Conservation (phyloP, 2,329 filamentous ascomycete species). For the Sclerotinia borealis region DNA sequence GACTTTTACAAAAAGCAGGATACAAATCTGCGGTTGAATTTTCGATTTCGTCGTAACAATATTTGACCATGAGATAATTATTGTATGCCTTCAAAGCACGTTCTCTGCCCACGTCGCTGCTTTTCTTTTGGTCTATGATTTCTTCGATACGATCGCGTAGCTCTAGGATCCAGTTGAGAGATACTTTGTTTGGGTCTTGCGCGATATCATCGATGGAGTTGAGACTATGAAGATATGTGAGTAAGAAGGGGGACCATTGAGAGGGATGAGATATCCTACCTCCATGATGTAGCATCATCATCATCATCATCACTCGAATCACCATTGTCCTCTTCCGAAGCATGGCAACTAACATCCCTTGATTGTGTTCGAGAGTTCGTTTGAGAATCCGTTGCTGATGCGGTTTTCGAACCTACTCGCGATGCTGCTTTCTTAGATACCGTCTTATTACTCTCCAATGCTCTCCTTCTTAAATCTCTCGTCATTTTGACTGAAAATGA, state of each 20-base stretch:
- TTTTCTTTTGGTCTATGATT: conserved; percentile 62
- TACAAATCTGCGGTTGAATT: conserved; percentile 49
- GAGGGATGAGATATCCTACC: conserved; percentile 31
- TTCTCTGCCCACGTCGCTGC: conserved; percentile 57
- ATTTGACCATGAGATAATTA: conserved; percentile 55
- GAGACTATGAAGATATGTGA: conserved; percentile 5
- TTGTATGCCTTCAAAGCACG: conserved; percentile 51
- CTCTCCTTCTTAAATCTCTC: conserved; percentile 43
- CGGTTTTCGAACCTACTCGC: conserved; percentile 40
- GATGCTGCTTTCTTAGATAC: conserved; percentile 51
- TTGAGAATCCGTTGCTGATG: conserved; percentile 43
- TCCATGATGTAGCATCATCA: conserved; percentile 44
- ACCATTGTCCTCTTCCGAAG: conserved; percentile 48
- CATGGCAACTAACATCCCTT: conserved; percentile 42
- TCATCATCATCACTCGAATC: conserved; percentile 47
- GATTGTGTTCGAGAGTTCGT: conserved; percentile 43
- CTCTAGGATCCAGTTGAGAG: conserved; percentile 45
- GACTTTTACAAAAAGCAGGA: conserved; percentile 54
- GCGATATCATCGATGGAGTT: conserved; percentile 28
- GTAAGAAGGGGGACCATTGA: background rate
- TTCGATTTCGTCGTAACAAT: conserved; percentile 53
- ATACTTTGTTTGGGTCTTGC: conserved; percentile 44
- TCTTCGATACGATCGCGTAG: conserved; percentile 55
- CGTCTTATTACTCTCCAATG: conserved; percentile 53
- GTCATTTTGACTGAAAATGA: background rate